Base-by-base conservation (phyloP, 83 land plant genomes). In the Picea abies region DNA sequence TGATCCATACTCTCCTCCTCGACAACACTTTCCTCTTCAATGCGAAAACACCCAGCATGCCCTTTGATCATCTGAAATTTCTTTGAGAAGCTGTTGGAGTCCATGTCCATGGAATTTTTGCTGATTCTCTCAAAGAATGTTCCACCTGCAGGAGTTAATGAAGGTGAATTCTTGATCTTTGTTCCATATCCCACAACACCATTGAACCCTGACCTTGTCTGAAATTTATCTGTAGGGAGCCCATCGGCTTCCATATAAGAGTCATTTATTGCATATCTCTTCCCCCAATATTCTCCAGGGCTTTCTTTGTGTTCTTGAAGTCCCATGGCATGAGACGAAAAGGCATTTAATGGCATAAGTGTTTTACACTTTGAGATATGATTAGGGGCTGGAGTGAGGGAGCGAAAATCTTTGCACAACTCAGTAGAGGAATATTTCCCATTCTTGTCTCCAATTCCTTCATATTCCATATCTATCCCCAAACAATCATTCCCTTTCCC, bases 41-140 rank as follows among this genome's bases (percentile, higher is more conserved):
- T 76, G 56, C 19, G 78, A 52, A 76, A 76, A 19, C 78, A 76
- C 52, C 60, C 78, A 76, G 61, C 17, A 52, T 76, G 60, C 61
- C 56, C 61, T 76, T 3, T 73, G 4, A 41, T 44, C 58, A 73
- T 73, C n/a, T 76, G 60, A 23, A 47, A 52, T 49, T 75, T 56
- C 6, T 22, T 75, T 49, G 5, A 11, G 60, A 49, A 49, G 25
- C 22, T 47, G n/a, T 49, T 47, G 26, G 78, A 75, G 29, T 49
- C 60, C 52, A 58, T 75, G 16, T 75, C 32, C 78, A 49, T 75
- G 26, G 60, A 75, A 75, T 75, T 75, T 75, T 26, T 49, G 17
- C 1, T 16, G 12, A 58, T 49, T 75, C 60, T 75, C 29, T 44
- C 60, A 49, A 75, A 49, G 11, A 75, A 75, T 26, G 25, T 49